A percentile compares a stretch with the other conserved stretches of the same genome.
These are phyloP conservation scores for Pichiaceae sp. DNA, from an alignment of 1,139 yeast species.

Conservation along the genomic window DNA sequence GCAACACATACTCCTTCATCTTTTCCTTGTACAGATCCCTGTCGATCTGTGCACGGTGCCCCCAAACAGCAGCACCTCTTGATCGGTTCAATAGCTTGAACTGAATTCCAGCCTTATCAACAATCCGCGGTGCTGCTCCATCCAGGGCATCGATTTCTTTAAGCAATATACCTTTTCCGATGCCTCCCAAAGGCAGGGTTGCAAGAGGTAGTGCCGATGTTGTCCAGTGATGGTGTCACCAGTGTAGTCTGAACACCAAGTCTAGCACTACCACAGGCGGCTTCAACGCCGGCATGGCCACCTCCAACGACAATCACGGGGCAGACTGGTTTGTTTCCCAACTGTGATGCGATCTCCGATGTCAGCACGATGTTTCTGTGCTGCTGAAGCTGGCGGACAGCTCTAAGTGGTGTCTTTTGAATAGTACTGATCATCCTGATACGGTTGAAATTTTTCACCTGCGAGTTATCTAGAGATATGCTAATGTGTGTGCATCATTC, in stretches of 20 bases:
- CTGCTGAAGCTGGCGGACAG: neutral
- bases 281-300: slow-evolving; percentile 99
- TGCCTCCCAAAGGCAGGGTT: slow-evolving; percentile 98
- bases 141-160: slow-evolving; percentile 95
- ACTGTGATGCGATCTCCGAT: slow-evolving; percentile 29
- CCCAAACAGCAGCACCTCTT: slow-evolving; percentile 97
- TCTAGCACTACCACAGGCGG: slow-evolving; percentile 89
- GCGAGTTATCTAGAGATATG: neutral
- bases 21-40: slow-evolving; percentile 66
- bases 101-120: slow-evolving; percentile 90
- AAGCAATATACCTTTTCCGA: slow-evolving; percentile 90
- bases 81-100: slow-evolving; percentile 81
- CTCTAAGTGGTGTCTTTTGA: neutral
- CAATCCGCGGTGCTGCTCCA: slow-evolving; percentile 78
- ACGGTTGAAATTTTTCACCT: neutral
- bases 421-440: neutral
- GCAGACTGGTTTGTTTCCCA: slow-evolving; percentile 29
- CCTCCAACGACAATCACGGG: slow-evolving; percentile 93
- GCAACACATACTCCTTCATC: slow-evolving; percentile 63
- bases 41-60: slow-evolving; percentile 96
- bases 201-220: slow-evolving; percentile 92
- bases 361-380: slow-evolving; percentile 19
- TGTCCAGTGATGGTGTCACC: slow-evolving; percentile 65
- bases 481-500: too few species aligned
- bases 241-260: slow-evolving; percentile 66